phyloP scores from a whole-genome alignment of 2,329 filamentous ascomycete species.

The Ophiosphaerella narmari region DNA sequence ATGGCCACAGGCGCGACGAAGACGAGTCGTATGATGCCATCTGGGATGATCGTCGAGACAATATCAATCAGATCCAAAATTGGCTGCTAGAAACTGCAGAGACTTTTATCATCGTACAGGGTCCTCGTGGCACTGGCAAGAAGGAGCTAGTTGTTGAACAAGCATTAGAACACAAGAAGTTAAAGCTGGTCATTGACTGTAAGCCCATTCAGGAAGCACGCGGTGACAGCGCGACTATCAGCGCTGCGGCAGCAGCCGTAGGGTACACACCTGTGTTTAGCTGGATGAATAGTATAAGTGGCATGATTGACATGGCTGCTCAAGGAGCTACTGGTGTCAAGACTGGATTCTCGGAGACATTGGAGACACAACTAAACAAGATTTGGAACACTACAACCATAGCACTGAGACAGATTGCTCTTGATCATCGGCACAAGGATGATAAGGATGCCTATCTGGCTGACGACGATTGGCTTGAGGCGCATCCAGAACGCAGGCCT shows the following conservation, averaged over 20 bases:
- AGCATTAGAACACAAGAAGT: slow-evolving; percentile 73
- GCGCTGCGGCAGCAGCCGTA: slow-evolving; percentile 77
- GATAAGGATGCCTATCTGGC: slow-evolving; percentile 74
- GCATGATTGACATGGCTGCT: slow-evolving; percentile 87
- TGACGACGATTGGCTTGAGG: slow-evolving; percentile 87
- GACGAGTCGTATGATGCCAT: slow-evolving; percentile 75
- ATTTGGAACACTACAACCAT: slow-evolving; percentile 83
- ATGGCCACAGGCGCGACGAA: slow-evolving; percentile 60
- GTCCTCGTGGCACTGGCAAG: slow-evolving; percentile 89
- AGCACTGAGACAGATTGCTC: slow-evolving; percentile 77
- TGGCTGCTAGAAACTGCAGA: slow-evolving; percentile 89
- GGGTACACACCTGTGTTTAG: slow-evolving; percentile 94
- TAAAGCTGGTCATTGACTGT: slow-evolving; percentile 87
- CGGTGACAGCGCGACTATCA: slow-evolving; percentile 84
- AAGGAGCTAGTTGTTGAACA: slow-evolving; percentile 85
- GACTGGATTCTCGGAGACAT: slow-evolving; percentile 88
- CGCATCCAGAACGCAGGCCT: slow-evolving; percentile 80
- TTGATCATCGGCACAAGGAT: slow-evolving; percentile 70
- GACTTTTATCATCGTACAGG: slow-evolving; percentile 92
- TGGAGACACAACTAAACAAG: slow-evolving; percentile 86
- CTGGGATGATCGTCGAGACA: slow-evolving; percentile 82
- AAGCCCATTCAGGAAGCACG: slow-evolving; percentile 90
- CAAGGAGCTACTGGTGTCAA: slow-evolving; percentile 95
- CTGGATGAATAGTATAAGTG: slow-evolving; percentile 94
- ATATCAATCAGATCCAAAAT: slow-evolving; percentile 79